Base-by-base conservation (phyloP, 1,284 basidiomycete genomes). In the Ceratobasidium sp. region DNA sequence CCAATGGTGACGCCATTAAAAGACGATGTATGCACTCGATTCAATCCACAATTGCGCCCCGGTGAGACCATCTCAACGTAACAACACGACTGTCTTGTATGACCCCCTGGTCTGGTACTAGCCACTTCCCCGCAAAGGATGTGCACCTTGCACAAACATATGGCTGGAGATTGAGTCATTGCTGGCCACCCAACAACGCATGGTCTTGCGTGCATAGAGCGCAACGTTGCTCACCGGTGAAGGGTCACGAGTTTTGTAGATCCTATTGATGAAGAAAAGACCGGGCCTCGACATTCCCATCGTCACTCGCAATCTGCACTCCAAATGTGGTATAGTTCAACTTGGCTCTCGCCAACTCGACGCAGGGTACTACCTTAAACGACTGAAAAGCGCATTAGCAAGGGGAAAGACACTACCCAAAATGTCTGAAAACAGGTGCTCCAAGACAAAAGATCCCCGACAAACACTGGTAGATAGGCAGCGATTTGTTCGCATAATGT, bases 401-500 rank as follows among this genome's bases (percentile, higher is more conserved):
- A 6, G 53, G 26, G 3, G 23, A 31, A 26, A 54, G 23, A 26
- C 13, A 54, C 8, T 6, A 54, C 8, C 23, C 23, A 15, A 23
- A 54, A 6, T 26, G 53, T 10, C n/a, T n/a, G 13, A 42, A 42
- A 42, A 42, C 39, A 42, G 39, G 39, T 13, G 39, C 39, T 42
- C 13, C 13, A 13, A 42, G 39, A 13, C 13, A 13, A 42, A 42
- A 42, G 39, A 42, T 42, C 39, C n/a, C n/a, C n/a, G 49, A n/a
- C 49, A 51, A 20, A 5, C 5, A 51, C 49, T 6, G 15, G 49
- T n/a, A 51, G 15, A 20, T 35, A 35, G 7, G 11, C 17, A 31
- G 31, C 20, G 56, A 58, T 58, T 58, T 58, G 56, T n/a, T 58
- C 56, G 56, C 56, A n/a, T 31, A 58, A 58, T 35, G 28, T 31